Evolutionary conservation across 1,139 yeast genomes (phyloP), one percentile per base, ranked within the genome.

Genomic region (Sugiyamaella japonica): DNA sequence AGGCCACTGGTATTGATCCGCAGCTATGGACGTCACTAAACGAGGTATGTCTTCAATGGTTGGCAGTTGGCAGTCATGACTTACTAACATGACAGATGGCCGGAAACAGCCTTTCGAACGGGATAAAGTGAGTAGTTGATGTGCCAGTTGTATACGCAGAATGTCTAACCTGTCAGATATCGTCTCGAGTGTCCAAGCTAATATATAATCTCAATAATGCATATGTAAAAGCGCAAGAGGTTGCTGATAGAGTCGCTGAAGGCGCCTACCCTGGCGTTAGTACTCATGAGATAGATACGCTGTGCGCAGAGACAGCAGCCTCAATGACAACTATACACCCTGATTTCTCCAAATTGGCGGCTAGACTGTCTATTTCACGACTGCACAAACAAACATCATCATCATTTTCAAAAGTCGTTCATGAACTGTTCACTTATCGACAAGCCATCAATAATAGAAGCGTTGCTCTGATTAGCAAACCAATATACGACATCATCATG

Each of bases 261-360:
- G 95, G 95, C 59, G 86, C 85, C 47, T 86, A 85, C 71, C 88
- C 85, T 64, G 96, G 96, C 63, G 96, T 89, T 52, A 86, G 89
- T 62, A 86, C 95, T 48, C 78, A 81, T 59, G 95, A 87, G 66
- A 74, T 88, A 59, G 85, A 84, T 60, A 84, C 86, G 67, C 79
- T 90, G 17, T 87, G 91, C 43, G 91, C 96, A 16, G 97, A 90
- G 71, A 86, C 93, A 31, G 87, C 95, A 50, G 96, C 96, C 28
- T 83, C 85, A 61, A 83, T 89, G 89, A 84, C 95, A 54, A 89
- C 96, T 12, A 79, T 84, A 53, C 97, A 90, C 69, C 96, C 96
- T 9, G 96, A 89, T 71, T 88, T 88, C 66, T 89, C 96, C 31
- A 78, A 80, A 25, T 76, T 90, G 63, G 97, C 96, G 28, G 96